Percentiles rank a stretch among this genome's conserved stretches.
These are phyloP conservation scores for Cylindricascospora bacillispora DNA, from an alignment of 1,139 yeast genomes.

Conservation along the genomic window DNA sequence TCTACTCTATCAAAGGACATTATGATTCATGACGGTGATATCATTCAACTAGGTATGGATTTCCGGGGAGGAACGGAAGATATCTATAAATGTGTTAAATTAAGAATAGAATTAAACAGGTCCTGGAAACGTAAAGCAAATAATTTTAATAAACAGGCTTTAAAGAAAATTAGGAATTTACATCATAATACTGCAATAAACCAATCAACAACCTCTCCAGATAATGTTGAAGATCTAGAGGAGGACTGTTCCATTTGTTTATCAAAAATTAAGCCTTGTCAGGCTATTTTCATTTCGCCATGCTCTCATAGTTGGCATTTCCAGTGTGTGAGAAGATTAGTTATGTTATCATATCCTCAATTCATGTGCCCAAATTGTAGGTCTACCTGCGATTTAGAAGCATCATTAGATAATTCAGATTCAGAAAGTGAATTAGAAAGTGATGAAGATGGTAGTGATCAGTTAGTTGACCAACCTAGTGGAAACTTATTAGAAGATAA, in stretches of 20 bases:
- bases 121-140: conserved; percentile 82
- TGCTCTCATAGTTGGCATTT: conserved; percentile 97
- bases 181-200: too few relatives aligned
- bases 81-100: conserved; percentile 82
- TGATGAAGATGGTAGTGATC: conserved; percentile 13
- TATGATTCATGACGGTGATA: conserved; percentile 68
- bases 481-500: too few relatives aligned
- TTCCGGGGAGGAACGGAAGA: conserved; percentile 93
- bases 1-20: conserved; percentile 52
- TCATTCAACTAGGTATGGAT: conserved; percentile 86
- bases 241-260: conserved; percentile 88
- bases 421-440: conserved; percentile 18
- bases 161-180: conserved; percentile 48
- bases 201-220: conserved; percentile 24
- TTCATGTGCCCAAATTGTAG: conserved; percentile 94
- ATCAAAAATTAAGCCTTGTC: conserved; percentile 73
- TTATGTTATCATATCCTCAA: conserved; percentile 80
- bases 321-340: conserved; percentile 79
- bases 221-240: too few relatives aligned
- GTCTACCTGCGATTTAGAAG: conserved; percentile 82
- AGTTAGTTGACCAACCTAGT: conserved; percentile 9
- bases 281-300: conserved; percentile 83
- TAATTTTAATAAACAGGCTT: conserved; percentile 67
- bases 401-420: conserved; percentile 53
- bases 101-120: conserved; percentile 78